Conservation (phyloP, 805 yeast species). For the Starmerella scarabaei region DNA sequence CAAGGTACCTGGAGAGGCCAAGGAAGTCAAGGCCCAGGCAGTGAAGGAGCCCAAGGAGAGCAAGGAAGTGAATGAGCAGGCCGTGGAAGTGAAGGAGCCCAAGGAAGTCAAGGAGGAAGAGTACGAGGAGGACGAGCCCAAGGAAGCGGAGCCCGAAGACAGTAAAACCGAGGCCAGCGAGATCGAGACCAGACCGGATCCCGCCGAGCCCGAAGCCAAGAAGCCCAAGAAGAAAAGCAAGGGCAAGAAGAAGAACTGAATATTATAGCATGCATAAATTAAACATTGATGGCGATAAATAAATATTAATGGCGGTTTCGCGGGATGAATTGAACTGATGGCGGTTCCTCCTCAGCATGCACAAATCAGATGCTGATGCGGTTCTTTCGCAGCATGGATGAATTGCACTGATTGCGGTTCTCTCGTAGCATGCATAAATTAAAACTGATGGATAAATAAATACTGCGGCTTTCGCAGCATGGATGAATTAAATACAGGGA, state of each 20-base stretch:
- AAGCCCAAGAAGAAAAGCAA: constrained; percentile 8
- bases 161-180: constrained; percentile 1
- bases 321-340: no score
- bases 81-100: neutral
- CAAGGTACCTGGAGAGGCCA: neutral
- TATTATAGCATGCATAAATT: neutral
- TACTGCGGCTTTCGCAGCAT: no score
- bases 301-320: no score
- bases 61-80: no score
- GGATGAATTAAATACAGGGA: no score
- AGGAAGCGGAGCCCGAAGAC: neutral
- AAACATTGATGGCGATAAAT: neutral
- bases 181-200: neutral
- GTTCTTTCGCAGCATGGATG: no score
- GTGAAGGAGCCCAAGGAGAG: neutral
- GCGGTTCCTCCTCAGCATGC: no score
- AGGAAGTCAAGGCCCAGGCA: no score
- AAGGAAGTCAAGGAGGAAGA: neutral
- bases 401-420: no score
- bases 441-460: no score
- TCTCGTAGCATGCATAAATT: no score
- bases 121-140: constrained; percentile 1
- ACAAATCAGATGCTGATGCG: no score
- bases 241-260: constrained; percentile 4
- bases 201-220: constrained; percentile 5